phyloP scores from a whole-genome alignment of 768 basidiomycete genomes.

The Hypholoma sublateritium region DNA sequence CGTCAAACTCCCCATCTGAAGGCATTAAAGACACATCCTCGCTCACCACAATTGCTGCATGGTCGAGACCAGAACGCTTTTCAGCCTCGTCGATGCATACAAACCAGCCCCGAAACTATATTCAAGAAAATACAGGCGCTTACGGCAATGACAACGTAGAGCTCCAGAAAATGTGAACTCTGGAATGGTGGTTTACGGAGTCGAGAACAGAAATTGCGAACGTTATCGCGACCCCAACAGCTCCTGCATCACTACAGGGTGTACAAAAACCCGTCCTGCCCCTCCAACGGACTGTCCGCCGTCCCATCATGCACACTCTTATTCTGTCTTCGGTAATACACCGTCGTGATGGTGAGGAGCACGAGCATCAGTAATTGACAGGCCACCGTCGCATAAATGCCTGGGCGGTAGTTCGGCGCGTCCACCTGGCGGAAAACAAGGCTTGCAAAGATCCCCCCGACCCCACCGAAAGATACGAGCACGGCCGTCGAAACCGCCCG shows the following conservation, averaged over 20 bases:
- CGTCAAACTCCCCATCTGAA: too few relatives aligned
- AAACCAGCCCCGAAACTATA: too few relatives aligned
- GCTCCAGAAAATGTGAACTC: too few relatives aligned
- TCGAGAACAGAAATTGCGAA: too few relatives aligned
- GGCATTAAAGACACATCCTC: too few relatives aligned
- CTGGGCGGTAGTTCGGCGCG: slow-evolving; percentile 44
- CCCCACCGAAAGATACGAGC: slow-evolving; percentile 46
- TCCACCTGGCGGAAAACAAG: slow-evolving; percentile 47
- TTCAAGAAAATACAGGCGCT: too few relatives aligned
- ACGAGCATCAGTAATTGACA: slow-evolving; percentile 42
- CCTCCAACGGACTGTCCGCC: slow-evolving; percentile 25
- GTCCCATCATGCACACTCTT: slow-evolving; percentile 25
- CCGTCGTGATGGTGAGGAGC: slow-evolving; percentile 38
- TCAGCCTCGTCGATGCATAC: too few relatives aligned
- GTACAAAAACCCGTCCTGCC: slow-evolving; percentile 39
- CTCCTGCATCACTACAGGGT: slow-evolving; percentile 28
- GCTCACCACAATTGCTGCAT: too few relatives aligned
- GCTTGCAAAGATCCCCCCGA: slow-evolving; percentile 49
- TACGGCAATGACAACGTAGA: too few relatives aligned
- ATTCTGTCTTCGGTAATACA: slow-evolving; percentile 38
- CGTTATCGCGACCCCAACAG: too few relatives aligned
- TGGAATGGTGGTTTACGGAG: too few relatives aligned
- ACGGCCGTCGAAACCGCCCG: slow-evolving; percentile 47
- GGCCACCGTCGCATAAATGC: slow-evolving; percentile 44
- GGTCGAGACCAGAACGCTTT: too few relatives aligned